A percentile compares a stretch with the other conserved stretches of the same genome.
Conservation (phyloP, 1,139 yeast genomes). For the Lodderomyces jiufengensis region DNA sequence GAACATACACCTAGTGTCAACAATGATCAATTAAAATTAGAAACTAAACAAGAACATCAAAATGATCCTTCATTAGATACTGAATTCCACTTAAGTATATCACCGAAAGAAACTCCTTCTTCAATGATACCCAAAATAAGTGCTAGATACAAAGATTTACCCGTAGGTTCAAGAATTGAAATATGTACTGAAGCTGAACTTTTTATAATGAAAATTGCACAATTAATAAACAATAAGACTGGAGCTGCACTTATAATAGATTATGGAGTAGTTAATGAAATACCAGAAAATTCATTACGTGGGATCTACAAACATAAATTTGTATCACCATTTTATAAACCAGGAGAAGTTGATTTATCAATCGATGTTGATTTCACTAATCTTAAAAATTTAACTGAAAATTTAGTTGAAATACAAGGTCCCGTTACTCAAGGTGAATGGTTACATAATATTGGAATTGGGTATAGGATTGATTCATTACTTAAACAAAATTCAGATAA, state of each 20-base stretch:
- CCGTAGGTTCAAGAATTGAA: slow-evolving; percentile 61
- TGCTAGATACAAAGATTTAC: slow-evolving; percentile 51
- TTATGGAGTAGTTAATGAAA: slow-evolving; percentile 61
- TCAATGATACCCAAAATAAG: slow-evolving; percentile 55
- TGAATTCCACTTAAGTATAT: slow-evolving; percentile 56
- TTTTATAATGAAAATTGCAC: slow-evolving; percentile 44
- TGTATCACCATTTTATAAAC: slow-evolving; percentile 71
- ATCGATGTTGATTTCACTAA: slow-evolving; percentile 80
- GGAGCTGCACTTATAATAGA: slow-evolving; percentile 78
- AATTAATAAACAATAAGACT: slow-evolving; percentile 32
- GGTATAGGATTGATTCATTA: slow-evolving; percentile 60
- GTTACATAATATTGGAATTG: slow-evolving; percentile 74
- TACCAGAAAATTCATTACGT: slow-evolving; percentile 59
- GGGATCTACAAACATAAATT: slow-evolving; percentile 73
- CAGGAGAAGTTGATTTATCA: slow-evolving; percentile 81
- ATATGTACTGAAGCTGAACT: slow-evolving; percentile 72
- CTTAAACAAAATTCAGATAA: slow-evolving; percentile 30
- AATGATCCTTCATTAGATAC: slow-evolving; percentile 18
- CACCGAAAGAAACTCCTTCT: slow-evolving; percentile 63
- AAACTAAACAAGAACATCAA: slow-evolving; percentile 12
- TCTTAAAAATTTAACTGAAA: slow-evolving; percentile 22
- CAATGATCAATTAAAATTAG: slow-evolving; percentile 34
- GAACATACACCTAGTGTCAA: slow-evolving; percentile 46
- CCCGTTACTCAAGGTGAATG: slow-evolving; percentile 80
- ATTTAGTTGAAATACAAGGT: slow-evolving; percentile 37